Base-by-base conservation (phyloP, 1,139 yeast genomes). In the Candida glucosophila region DNA sequence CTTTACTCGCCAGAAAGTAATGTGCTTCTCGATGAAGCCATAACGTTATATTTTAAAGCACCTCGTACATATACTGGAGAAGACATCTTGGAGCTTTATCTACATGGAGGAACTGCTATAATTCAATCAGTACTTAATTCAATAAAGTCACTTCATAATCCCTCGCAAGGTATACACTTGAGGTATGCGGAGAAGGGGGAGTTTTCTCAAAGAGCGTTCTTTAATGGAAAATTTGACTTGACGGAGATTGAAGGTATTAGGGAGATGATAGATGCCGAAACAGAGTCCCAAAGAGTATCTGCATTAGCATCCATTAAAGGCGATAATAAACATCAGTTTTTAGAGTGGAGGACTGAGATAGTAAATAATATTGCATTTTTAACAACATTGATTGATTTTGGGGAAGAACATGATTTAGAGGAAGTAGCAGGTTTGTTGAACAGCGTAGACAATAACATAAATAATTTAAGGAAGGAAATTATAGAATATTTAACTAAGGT, bases 1-100 rank as follows among this genome's bases (percentile, higher is more conserved):
- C 45, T 80, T 0, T 72, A 63, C 35, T 47, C 58, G 6, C 67
- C 76, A 10, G 22, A 41, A 2, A 34, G 53, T 0, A n/a, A n/a
- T n/a, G 35, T 47, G 2, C 39, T 83, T 1, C 53, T 90, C 4
- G 99, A 90, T 50, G 80, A 81, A 37, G 83, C 95, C 0, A 50
- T 90, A 13, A 63, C 81, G 0, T 41, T 86, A 2, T 79, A 56
- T 41, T 86, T 88, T 51, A 50, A 70, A 13, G 71, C 69, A 2
- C 97, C 97, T 0, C 58, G 62, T n/a, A 78, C 95, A 0, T 92
- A 79, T 42, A 90, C 97, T 0, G 98, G 98, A 1, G 97, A 90
- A 50, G 96, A 90, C 41, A 42, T 80, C 17, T 55, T 88, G 9
- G 99, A 90, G 42, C 49, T 90, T 12, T 97, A 90, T 45, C 52